These are phyloP conservation scores for Turritis glabra DNA, from an alignment of 345 rosid species.

Conservation along the genomic window DNA sequence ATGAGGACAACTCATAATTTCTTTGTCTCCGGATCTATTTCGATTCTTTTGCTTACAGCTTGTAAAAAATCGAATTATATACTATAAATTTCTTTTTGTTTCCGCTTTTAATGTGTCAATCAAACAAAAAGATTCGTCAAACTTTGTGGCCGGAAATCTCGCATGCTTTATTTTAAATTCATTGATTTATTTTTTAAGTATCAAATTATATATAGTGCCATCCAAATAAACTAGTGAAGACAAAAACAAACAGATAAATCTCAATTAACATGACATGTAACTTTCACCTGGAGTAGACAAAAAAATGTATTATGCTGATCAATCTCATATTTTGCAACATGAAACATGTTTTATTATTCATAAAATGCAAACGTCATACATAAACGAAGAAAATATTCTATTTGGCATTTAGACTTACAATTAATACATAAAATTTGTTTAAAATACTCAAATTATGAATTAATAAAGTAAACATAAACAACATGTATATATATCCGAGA, in stretches of 20 bases:
- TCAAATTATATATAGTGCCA: background rate
- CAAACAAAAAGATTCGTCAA: slow-evolving; percentile 33
- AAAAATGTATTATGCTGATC: background rate
- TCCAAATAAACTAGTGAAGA: background rate
- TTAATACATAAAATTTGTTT: too few species aligned
- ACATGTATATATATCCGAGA: too few species aligned
- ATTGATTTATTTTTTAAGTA: background rate
- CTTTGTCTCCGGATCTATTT: slow-evolving; percentile 28
- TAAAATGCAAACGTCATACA: background rate
- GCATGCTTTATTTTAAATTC: slow-evolving; percentile 16
- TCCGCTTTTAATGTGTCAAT: slow-evolving; percentile 34
- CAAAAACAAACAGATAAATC: background rate
- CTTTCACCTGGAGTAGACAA: slow-evolving; percentile 17
- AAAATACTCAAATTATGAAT: too few species aligned
- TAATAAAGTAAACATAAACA: too few species aligned
- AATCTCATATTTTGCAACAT: background rate
- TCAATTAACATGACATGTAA: slow-evolving; percentile 3
- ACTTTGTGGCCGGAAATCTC: slow-evolving; percentile 36
- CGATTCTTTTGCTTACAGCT: slow-evolving; percentile 33
- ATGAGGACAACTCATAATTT: slow-evolving; percentile 35
- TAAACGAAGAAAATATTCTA: background rate
- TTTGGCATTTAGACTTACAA: background rate
- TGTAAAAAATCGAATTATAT: background rate
- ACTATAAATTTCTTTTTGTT: background rate
- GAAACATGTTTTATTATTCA: background rate